Base-by-base conservation (phyloP, 2,329 filamentous ascomycete genomes). In the Parastagonospora nodorum region DNA sequence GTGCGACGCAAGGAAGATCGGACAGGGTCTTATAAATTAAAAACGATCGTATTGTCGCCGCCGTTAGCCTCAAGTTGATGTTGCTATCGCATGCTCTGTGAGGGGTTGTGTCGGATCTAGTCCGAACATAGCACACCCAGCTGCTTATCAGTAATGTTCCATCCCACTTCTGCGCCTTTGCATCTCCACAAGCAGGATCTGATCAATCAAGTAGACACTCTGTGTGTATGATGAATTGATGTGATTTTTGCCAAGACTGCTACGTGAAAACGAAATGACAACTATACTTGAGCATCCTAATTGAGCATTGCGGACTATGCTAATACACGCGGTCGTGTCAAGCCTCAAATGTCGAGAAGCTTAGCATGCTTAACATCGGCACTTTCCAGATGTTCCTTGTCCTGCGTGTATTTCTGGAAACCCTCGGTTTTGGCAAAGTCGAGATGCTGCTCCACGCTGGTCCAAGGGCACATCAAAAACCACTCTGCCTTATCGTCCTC, bases 391-490 rank as follows among this genome's bases (percentile, higher is more conserved):
- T 53, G 49, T 2, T 64, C 57, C 32, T 43, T 39, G 27, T 68
- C 60, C 35, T 48, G 41, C 5, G 37, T 57, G 43, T 66, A 71
- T 42, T 61, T 62, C 39, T 62, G 49, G 30, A 74, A 74, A 1
- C 50, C 67, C 5, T 72, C 67, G 2, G 66, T 68, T 15, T 67
- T 53, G 5, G 58, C 65, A 59, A 77, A 78, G 0, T 47, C 60
- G 8, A 48, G 14, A 48, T 77, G 72, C 39, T 77, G 61, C 30
- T 73, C 63, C 1, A 74, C 61, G 9, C 59, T 56, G 3, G 63
- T 61, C 75, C 76, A 79, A 0, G 73, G 73, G 27, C 53, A 72
- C 14, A 79, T 69, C 1, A 78, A 36, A 2, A 80, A 71, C 57
- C 74, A 78, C 41, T 80, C 76, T 10, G 77, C 72, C 39, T 72